Conservation (phyloP, 1,284 basidiomycete genomes). For the Uromyces viciae-fabae region DNA sequence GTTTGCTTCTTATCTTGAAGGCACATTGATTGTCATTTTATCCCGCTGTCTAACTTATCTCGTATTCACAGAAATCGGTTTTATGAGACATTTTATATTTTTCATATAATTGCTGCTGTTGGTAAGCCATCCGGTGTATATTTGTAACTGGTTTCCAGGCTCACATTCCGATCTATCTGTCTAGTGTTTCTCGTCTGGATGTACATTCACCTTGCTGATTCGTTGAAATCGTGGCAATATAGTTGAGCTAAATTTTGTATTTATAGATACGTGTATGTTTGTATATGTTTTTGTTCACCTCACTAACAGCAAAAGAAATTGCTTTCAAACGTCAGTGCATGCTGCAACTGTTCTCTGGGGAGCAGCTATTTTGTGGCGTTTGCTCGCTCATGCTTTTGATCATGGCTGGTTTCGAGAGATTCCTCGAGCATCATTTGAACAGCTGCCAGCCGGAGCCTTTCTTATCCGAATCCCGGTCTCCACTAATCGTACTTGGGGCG, state of each 20-base stretch:
- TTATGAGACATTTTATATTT: constrained; percentile 34
- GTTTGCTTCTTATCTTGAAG: neutral
- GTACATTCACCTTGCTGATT: constrained; percentile 28
- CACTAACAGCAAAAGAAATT: neutral
- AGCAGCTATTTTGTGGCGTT: constrained; percentile 14
- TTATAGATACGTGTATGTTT: neutral
- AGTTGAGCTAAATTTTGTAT: neutral
- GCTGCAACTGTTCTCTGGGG: constrained; percentile 36
- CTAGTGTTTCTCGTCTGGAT: constrained; percentile 31
- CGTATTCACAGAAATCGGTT: constrained; percentile 23
- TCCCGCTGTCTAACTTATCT: neutral
- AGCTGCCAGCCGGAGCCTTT: constrained; percentile 53
- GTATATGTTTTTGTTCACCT: neutral
- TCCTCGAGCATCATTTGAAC: constrained; percentile 52
- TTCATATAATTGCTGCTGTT: constrained; percentile 26
- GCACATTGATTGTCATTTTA: neutral
- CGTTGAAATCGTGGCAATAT: constrained; percentile 26
- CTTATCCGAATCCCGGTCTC: constrained; percentile 53
- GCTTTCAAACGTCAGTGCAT: constrained; percentile 7
- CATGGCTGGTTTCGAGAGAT: constrained; percentile 48
- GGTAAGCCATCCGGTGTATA: neutral
- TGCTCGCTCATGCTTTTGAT: neutral
- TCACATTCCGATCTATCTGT: neutral
- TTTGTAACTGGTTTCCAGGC: neutral
- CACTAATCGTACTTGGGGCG: constrained; percentile 54